Evolutionary conservation across 495 filamentous ascomycete genomes (phyloP).

Genomic region (Pyrenopolyporus hunteri): DNA sequence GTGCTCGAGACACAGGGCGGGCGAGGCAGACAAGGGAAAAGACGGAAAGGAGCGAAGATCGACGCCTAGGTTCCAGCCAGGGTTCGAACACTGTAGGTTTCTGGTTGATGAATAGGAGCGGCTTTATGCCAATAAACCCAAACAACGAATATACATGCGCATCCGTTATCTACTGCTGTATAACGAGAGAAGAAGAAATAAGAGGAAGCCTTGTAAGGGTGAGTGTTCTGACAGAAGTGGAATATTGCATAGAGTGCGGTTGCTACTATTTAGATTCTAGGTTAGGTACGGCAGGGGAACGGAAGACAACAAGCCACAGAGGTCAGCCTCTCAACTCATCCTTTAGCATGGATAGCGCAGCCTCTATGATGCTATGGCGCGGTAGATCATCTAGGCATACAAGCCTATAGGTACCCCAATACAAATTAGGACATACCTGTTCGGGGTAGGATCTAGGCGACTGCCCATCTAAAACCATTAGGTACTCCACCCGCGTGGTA

Average conservation of each 20-base stretch:
- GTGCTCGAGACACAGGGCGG: constrained; percentile 19
- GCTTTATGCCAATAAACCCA: constrained; percentile 8
- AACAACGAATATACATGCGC: constrained; percentile 3
- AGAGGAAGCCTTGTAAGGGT: constrained; percentile 5
- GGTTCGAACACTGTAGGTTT: constrained; percentile 22
- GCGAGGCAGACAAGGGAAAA: constrained; percentile 7
- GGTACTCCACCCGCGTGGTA: constrained; percentile 10
- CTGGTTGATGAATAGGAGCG: constrained; percentile 1
- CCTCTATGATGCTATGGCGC: constrained; percentile 25
- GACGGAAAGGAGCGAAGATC: constrained; percentile 28
- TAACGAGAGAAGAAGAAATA: constrained; percentile 11
- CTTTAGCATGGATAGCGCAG: constrained; percentile 2
- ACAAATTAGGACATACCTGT: background rate
- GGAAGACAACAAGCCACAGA: constrained; percentile 32
- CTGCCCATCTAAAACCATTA: constrained; percentile 2
- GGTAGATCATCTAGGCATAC: constrained; percentile 4
- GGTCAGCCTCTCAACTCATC: constrained; percentile 32
- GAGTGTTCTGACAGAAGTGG: constrained; percentile 4
- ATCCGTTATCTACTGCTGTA: background rate
- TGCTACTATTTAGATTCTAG: too few relatives aligned
- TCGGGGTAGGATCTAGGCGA: constrained; percentile 13
- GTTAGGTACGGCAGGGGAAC: constrained; percentile 12
- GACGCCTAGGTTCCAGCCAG: constrained; percentile 37
- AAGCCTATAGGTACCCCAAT: too few relatives aligned
- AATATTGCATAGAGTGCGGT: constrained; percentile 1